Evolutionary conservation across 2,329 filamentous ascomycete genomes (phyloP).

Genomic region (Botrytis sinoallii): DNA sequence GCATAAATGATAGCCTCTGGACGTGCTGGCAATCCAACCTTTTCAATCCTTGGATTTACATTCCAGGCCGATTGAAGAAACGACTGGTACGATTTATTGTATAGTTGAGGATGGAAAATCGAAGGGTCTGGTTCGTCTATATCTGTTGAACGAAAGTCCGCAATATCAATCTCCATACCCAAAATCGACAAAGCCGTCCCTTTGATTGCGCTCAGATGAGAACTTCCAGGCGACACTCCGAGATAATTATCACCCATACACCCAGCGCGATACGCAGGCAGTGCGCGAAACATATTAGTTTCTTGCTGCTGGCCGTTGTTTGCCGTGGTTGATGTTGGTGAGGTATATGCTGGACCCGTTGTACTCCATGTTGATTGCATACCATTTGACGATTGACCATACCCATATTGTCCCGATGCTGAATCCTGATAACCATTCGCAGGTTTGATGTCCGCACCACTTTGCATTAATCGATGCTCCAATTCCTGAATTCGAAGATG

Average conservation of each 20-base stretch:
- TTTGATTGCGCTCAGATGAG: slow-evolving; percentile 68
- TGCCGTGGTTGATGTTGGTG: neutral
- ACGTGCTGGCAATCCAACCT: slow-evolving; percentile 60
- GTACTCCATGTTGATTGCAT: slow-evolving; percentile 26
- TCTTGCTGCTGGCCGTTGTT: slow-evolving; percentile 25
- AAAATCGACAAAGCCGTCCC: slow-evolving; percentile 75
- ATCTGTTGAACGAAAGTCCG: slow-evolving; percentile 65
- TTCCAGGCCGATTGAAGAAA: slow-evolving; percentile 65
- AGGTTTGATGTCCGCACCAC: slow-evolving; percentile 56
- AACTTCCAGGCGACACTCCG: slow-evolving; percentile 57
- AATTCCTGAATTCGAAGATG: slow-evolving; percentile 64
- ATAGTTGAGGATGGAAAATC: slow-evolving; percentile 47
- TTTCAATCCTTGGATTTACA: slow-evolving; percentile 53
- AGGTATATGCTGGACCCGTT: slow-evolving; percentile 19
- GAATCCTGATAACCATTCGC: slow-evolving; percentile 23
- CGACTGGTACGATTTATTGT: slow-evolving; percentile 70
- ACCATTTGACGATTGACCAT: slow-evolving; percentile 7
- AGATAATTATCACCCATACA: slow-evolving; percentile 61
- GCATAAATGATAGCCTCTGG: slow-evolving; percentile 65
- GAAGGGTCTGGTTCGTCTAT: slow-evolving; percentile 55
- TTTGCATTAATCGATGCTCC: slow-evolving; percentile 60
- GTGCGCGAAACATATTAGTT: slow-evolving; percentile 28
- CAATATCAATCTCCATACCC: slow-evolving; percentile 75
- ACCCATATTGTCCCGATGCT: slow-evolving; percentile 15
- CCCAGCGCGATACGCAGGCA: slow-evolving; percentile 32